phyloP scores from a whole-genome alignment of 768 basidiomycete species.

The Mycena floridula region DNA sequence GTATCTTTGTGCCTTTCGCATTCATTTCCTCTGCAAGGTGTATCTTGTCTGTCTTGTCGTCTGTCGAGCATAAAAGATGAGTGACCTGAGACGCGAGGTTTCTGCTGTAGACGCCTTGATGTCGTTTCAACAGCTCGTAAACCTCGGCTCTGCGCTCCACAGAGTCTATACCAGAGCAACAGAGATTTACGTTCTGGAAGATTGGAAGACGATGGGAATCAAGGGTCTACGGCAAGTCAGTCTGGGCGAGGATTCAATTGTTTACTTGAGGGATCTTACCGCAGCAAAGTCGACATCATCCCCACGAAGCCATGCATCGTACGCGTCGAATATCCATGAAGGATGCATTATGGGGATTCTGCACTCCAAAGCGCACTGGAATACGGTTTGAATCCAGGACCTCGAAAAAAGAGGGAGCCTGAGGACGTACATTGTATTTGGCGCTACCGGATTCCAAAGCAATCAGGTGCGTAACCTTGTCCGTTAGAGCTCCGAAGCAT shows the following conservation, averaged over 20 bases:
- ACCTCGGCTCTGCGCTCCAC: too few species aligned
- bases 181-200: constrained; percentile 66
- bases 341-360: constrained; percentile 75
- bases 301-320: constrained; percentile 71
- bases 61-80: constrained; percentile 75
- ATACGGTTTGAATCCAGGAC: not conserved
- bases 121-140: too few species aligned
- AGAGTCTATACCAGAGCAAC: constrained; percentile 71
- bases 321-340: constrained; percentile 70
- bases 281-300: constrained; percentile 84
- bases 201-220: constrained; percentile 58
- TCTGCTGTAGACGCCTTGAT: too few species aligned
- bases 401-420: too few species aligned
- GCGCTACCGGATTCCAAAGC: constrained; percentile 75
- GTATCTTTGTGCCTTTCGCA: constrained; percentile 58
- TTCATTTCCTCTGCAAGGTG: constrained; percentile 73
- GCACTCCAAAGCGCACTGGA: constrained; percentile 75
- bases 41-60: constrained; percentile 69
- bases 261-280: too few species aligned
- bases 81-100: too few species aligned
- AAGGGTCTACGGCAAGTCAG: constrained; percentile 54
- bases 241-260: too few species aligned
- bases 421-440: constrained; percentile 79
- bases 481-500: constrained; percentile 67
- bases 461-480: constrained; percentile 80